Evolutionary conservation across 495 filamentous ascomycete species (phyloP).

Genomic region (Penicillium simplicissimum): DNA sequence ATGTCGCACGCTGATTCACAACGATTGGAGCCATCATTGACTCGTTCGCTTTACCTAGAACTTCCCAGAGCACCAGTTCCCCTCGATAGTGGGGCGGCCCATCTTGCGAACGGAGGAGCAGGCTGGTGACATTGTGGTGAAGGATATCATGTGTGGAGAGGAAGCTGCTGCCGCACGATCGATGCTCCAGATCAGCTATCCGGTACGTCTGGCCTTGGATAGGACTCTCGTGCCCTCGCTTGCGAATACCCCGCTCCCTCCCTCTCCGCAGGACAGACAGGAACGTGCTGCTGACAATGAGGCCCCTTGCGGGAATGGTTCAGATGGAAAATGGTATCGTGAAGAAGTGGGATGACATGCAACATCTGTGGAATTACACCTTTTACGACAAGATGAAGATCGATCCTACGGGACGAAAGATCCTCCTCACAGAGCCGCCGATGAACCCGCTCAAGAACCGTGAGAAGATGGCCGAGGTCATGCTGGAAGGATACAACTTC

Average conservation of each 20-base stretch:
- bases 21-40: conserved; percentile 14
- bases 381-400: conserved; percentile 96
- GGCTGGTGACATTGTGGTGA: conserved; percentile 75
- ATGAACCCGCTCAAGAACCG: conserved; percentile 97
- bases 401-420: conserved; percentile 89
- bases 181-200: conserved; percentile 97
- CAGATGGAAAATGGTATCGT: conserved; percentile 99
- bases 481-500: conserved; percentile 96
- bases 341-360: conserved; percentile 99
- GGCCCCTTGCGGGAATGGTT: conserved; percentile 8
- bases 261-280: conserved; percentile 20
- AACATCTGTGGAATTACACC: conserved; percentile 98
- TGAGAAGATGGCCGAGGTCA: conserved; percentile 96
- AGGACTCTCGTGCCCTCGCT: conserved; percentile 24
- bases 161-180: conserved; percentile 93
- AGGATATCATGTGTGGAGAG: conserved; percentile 99
- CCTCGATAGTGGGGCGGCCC: conserved; percentile 96
- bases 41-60: conserved; percentile 56
- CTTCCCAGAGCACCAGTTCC: conserved; percentile 98
- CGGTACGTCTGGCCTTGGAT: conserved; percentile 53
- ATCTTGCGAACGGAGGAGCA: conserved; percentile 95
- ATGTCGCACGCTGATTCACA: conserved; percentile 22
- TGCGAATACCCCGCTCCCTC: conserved; percentile 19
- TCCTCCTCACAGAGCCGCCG: conserved; percentile 95
- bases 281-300: conserved; percentile 29